These are phyloP conservation scores for Trichocomaceae sp. DNA, from an alignment of 2,329 filamentous ascomycete species.

Conservation along the genomic window DNA sequence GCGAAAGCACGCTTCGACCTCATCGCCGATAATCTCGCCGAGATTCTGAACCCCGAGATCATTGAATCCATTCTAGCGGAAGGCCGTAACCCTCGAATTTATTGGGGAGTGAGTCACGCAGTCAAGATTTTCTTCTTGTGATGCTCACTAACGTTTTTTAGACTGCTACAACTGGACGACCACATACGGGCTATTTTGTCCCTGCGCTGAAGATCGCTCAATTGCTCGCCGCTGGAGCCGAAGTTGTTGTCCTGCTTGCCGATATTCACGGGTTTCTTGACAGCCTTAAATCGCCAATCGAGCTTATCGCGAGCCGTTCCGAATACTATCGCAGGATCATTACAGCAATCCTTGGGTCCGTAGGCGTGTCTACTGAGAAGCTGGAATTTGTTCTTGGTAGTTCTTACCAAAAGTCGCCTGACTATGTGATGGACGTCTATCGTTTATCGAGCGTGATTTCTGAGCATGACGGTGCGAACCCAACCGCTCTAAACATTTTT, in stretches of 20 bases:
- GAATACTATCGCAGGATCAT: too few species aligned
- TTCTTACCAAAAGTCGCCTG: conserved; percentile 60
- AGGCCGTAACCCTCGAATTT: conserved; percentile 25
- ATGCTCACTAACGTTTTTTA: too few species aligned
- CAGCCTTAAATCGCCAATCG: conserved; percentile 67
- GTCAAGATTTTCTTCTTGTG: too few species aligned
- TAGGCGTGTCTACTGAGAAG: conserved; percentile 70
- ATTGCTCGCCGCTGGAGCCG: too few species aligned
- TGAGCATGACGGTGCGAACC: conserved; percentile 73
- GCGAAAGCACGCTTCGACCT: conserved; percentile 59
- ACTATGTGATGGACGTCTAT: conserved; percentile 87
- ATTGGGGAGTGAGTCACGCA: conserved; percentile 21
- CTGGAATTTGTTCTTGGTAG: conserved; percentile 79
- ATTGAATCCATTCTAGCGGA: conserved; percentile 26
- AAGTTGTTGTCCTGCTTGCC: too few species aligned
- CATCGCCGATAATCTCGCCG: conserved; percentile 73
- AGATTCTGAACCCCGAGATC: conserved; percentile 66
- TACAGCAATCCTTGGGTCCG: conserved; percentile 65
- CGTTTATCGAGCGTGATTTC: conserved; percentile 66
- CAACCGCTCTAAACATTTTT: too few species aligned
- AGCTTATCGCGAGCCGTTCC: conserved; percentile 73
- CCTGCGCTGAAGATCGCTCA: conserved; percentile 85
- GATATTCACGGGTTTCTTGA: too few species aligned
- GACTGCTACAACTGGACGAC: conserved; percentile 84
- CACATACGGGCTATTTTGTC: conserved; percentile 85